Base-by-base conservation (phyloP, 2,329 filamentous ascomycete species). In the Parafenestella ontariensis region DNA sequence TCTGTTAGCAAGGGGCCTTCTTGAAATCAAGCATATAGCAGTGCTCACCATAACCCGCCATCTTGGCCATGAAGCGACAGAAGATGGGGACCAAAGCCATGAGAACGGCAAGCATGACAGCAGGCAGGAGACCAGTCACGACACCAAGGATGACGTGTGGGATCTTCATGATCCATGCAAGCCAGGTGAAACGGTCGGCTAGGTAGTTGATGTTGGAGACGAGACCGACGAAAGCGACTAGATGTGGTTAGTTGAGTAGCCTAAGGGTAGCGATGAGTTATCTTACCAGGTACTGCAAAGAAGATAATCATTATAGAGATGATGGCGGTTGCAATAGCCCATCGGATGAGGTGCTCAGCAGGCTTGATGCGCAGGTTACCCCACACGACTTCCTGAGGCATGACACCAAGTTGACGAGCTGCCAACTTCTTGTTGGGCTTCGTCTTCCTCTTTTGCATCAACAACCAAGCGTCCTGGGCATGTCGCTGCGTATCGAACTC, bases 381-480 rank as follows among this genome's bases (percentile, higher is more conserved):
- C 80, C 80, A 82, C 0, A 82, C 70, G 6, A 82, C 75, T 52
- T 82, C 79, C 31, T 77, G 73, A 1, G 80, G 80, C 47, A 75
- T 64, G 1, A 81, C 72, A 52, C 77, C 78, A 21, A 81, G 71
- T 28, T 77, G 75, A 5, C 76, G 76, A 43, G 78, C 76, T 28
- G 72, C 52, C 31, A 79, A 62, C 48, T 72, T 72, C 20, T 58
- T 63, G 54, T 73, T 71, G 23, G 71, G 72, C 56, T 68, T 72
- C 21, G 63, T 71, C 64, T 74, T 74, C 37, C 63, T 54, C 34
- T 57, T 55, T 63, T 77, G 54, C 70, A 74, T 74, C 67, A 90
- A 86, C 75, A 97, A 92, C 76, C 86, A 92, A 17, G 94, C 94
- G 46, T 87, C 84, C 75, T 98, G 92, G 7, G 95, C 95, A 54